Conservation (phyloP, 257 asterid species). For the Lavandula angustifolia region DNA sequence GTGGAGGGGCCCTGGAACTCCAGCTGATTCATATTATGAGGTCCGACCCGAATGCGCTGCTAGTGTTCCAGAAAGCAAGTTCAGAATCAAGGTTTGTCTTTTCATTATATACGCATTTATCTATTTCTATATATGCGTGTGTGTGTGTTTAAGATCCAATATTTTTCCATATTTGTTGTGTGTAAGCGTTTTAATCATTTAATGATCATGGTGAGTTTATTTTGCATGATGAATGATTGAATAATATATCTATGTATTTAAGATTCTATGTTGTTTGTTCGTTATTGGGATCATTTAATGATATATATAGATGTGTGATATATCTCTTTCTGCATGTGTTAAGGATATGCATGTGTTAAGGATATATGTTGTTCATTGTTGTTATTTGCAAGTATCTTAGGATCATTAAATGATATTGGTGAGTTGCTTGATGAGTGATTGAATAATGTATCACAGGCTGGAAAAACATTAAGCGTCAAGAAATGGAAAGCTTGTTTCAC, state of each 20-base stretch:
- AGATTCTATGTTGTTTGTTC: no score
- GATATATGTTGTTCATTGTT: background rate
- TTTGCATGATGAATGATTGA: background rate
- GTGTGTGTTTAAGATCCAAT: background rate
- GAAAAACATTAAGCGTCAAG: conserved; percentile 84
- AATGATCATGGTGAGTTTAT: background rate
- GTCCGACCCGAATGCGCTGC: conserved; percentile 82
- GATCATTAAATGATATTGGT: no score
- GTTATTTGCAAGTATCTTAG: background rate
- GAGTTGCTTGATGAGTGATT: background rate
- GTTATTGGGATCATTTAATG: no score
- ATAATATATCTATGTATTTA: no score
- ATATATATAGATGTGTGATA: no score
- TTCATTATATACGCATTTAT: background rate
- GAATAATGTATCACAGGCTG: conserved; percentile 51
- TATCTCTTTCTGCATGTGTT: no score
- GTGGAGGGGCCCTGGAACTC: conserved; percentile 85
- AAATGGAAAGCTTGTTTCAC: conserved; percentile 88
- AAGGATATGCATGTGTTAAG: no score
- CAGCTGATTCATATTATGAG: conserved; percentile 76
- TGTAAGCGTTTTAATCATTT: no score
- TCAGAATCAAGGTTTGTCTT: conserved; percentile 70
- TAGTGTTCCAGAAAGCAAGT: conserved; percentile 78
- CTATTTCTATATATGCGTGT: background rate
- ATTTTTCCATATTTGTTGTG: no score